Evolutionary conservation across 148 eudicot genomes (phyloP).

Genomic region (Rhododendron vialii): DNA sequence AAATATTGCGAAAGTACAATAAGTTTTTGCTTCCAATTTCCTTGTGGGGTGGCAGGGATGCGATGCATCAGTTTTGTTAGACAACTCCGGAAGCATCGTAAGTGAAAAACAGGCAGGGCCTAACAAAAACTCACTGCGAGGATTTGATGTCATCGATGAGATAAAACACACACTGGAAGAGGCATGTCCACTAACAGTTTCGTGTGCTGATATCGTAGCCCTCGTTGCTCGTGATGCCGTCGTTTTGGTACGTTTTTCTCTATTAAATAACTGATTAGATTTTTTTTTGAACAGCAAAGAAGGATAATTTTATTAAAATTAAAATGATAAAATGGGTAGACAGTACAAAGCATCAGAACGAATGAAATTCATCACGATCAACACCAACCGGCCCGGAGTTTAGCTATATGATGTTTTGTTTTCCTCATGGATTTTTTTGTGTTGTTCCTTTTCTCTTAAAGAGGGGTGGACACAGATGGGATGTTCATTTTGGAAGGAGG

Average conservation of each 20-base stretch:
- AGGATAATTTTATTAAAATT: too few relatives aligned
- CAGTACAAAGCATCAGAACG: too few relatives aligned
- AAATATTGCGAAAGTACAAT: neutral
- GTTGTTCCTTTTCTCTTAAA: constrained; percentile 8
- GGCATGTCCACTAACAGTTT: constrained; percentile 56
- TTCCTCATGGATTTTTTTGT: neutral
- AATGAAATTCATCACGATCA: too few relatives aligned
- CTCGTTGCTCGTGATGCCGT: constrained; percentile 69
- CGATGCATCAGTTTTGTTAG: constrained; percentile 63
- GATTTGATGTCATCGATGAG: constrained; percentile 53
- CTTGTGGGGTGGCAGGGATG: constrained; percentile 41
- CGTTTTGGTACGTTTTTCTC: constrained; percentile 30
- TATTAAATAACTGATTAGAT: too few relatives aligned
- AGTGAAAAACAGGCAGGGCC: constrained; percentile 65
- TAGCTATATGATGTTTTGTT: neutral
- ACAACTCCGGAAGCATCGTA: constrained; percentile 34
- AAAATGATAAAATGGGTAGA: too few relatives aligned
- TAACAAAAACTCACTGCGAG: constrained; percentile 46
- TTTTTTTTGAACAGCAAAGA: too few relatives aligned
- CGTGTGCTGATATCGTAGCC: constrained; percentile 76
- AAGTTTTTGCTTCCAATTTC: neutral
- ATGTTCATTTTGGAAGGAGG: constrained; percentile 60
- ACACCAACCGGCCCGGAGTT: too few relatives aligned
- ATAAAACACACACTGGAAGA: constrained; percentile 56
- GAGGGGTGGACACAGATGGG: constrained; percentile 86